phyloP scores from a whole-genome alignment of 225 moss, liverwort and hornwort genomes.

The Pseudisothecium myosuroides region DNA sequence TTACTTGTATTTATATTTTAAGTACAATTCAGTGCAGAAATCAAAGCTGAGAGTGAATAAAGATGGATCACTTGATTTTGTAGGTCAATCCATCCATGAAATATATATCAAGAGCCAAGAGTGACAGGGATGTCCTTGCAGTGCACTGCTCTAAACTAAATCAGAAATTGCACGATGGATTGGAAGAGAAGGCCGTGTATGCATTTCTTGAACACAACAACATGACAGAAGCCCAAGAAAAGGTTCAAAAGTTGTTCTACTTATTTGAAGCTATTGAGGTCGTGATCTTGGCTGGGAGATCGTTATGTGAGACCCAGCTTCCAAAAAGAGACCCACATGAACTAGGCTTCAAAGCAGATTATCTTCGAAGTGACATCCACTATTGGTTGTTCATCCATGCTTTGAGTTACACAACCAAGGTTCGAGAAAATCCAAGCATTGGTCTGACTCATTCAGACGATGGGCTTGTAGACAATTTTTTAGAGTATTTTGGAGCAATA shows the following conservation, averaged over 20 bases:
- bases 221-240: background rate
- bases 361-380: background rate
- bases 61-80: background rate
- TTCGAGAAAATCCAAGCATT: background rate
- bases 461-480: fast-evolving
- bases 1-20: background rate
- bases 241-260: background rate
- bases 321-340: fast-evolving
- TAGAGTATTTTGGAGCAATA: background rate
- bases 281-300: fast-evolving
- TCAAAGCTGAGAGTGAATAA: background rate
- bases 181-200: fast-evolving
- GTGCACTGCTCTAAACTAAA: fast-evolving
- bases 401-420: fast-evolving
- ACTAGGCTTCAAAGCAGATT: background rate
- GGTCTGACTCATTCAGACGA: fast-evolving
- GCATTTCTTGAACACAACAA: background rate
- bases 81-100: background rate
- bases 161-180: fast-evolving
- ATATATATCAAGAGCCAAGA: fast-evolving
- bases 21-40: background rate
- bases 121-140: fast-evolving
- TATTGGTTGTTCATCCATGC: background rate
- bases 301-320: fast-evolving
- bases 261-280: background rate